These are phyloP conservation scores for Sequoia sempervirens DNA, from an alignment of 75 land plant genomes.

Conservation along the genomic window DNA sequence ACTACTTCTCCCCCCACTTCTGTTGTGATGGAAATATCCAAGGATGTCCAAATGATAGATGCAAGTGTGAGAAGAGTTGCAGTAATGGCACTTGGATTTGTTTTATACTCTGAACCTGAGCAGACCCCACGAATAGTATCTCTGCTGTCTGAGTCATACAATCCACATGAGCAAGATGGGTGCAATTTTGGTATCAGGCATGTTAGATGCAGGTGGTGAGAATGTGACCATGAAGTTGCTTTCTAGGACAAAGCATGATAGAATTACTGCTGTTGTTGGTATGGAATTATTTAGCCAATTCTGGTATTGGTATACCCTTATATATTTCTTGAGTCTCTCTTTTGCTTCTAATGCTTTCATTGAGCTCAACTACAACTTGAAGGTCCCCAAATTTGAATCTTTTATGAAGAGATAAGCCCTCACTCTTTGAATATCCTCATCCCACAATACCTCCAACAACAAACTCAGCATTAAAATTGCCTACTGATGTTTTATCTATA, in stretches of 20 bases:
- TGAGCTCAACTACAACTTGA: slow-evolving; percentile 87
- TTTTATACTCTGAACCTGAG: slow-evolving; percentile 91
- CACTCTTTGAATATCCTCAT: slow-evolving; percentile 89
- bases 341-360: slow-evolving; percentile 96
- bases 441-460: slow-evolving; percentile 71
- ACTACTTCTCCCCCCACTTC: no score
- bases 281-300: slow-evolving; percentile 97
- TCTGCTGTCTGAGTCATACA: slow-evolving; percentile 89
- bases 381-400: slow-evolving; percentile 86
- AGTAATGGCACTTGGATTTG: slow-evolving; percentile 94
- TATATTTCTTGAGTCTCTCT: slow-evolving; percentile 78
- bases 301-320: slow-evolving; percentile 97
- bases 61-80: slow-evolving; percentile 76
- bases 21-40: no score
- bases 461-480: slow-evolving; percentile 67
- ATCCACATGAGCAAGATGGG: slow-evolving; percentile 99
- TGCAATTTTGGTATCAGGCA: slow-evolving; percentile 95
- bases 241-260: slow-evolving; percentile 87
- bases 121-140: slow-evolving; percentile 97
- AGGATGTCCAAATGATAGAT: no score
- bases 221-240: slow-evolving; percentile 87
- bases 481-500: slow-evolving; percentile 89
- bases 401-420: slow-evolving; percentile 78
- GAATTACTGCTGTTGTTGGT: slow-evolving; percentile 88
- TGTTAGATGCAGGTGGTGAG: slow-evolving; percentile 96